A percentile compares a stretch with the other conserved stretches of the same genome.
Evolutionary conservation across 2,329 filamentous ascomycete genomes (phyloP).

Genomic region (Pseudonectria foliicola): DNA sequence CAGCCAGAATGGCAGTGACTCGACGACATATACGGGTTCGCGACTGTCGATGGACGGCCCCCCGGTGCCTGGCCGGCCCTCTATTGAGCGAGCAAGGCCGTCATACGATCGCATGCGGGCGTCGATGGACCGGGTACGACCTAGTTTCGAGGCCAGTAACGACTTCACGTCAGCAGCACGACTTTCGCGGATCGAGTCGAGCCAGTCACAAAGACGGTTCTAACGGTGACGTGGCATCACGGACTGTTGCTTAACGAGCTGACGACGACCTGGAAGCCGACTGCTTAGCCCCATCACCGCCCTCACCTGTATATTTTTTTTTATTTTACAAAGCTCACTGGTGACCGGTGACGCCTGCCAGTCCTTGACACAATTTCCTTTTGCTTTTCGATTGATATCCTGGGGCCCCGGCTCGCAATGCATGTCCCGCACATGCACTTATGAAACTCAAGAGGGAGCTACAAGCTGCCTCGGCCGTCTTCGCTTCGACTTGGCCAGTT

Average conservation of each 20-base stretch:
- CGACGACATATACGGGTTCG: constrained; percentile 76
- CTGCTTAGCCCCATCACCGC: constrained; percentile 4
- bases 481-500: constrained; percentile 3
- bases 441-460: constrained; percentile 47
- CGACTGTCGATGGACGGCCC: constrained; percentile 52
- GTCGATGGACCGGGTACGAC: constrained; percentile 78
- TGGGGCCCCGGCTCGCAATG: constrained; percentile 20
- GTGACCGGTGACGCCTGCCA: constrained; percentile 6
- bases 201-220: constrained; percentile 40
- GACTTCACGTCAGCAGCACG: constrained; percentile 90
- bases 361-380: constrained; percentile 22
- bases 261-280: constrained; percentile 27
- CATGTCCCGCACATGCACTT: constrained; percentile 26
- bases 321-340: constrained; percentile 14
- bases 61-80: constrained; percentile 37
- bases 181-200: constrained; percentile 75
- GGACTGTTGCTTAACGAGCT: constrained; percentile 37
- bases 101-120: constrained; percentile 83
- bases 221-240: constrained; percentile 33
- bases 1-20: constrained; percentile 88
- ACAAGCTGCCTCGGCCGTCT: constrained; percentile 25
- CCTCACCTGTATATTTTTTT: constrained; percentile 27
- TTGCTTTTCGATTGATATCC: constrained; percentile 29
- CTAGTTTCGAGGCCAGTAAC: constrained; percentile 78
- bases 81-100: constrained; percentile 63